Evolutionary conservation across 78 protist species (phyloP).

Genomic region (Emiliania huxleyi): DNA sequence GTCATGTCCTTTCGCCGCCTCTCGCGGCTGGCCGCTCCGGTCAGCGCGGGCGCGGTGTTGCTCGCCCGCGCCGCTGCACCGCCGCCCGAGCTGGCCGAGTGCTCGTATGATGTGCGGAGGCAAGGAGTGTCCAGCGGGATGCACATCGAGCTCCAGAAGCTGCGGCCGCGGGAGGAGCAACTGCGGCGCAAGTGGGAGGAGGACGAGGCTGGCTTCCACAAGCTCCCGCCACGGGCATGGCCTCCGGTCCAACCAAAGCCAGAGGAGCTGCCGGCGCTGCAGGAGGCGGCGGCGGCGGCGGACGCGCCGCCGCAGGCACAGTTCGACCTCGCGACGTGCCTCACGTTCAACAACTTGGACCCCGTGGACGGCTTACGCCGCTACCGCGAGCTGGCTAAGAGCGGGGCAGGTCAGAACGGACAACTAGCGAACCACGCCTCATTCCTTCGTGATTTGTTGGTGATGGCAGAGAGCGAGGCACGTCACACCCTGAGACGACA

Average conservation of each 20-base stretch:
- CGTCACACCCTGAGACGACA: too few species aligned
- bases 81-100: too few species aligned
- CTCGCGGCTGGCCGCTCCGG: too few species aligned
- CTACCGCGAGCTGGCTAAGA: background rate
- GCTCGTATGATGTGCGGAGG: too few species aligned
- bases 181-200: background rate
- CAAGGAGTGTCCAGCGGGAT: too few species aligned
- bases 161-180: background rate
- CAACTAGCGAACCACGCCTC: too few species aligned
- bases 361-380: background rate
- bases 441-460: too few species aligned
- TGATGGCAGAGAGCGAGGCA: too few species aligned
- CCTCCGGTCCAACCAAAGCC: background rate
- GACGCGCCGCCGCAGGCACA: background rate
- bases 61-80: too few species aligned
- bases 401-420: too few species aligned
- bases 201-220: background rate
- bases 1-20: too few species aligned
- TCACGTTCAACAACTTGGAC: background rate
- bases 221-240: background rate
- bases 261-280: background rate
- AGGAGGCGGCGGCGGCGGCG: background rate
- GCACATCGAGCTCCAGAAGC: background rate
- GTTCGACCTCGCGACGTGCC: background rate
- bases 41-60: too few species aligned